These are phyloP conservation scores for Boletus reticuloceps DNA, from an alignment of 768 basidiomycete genomes.

Conservation along the genomic window DNA sequence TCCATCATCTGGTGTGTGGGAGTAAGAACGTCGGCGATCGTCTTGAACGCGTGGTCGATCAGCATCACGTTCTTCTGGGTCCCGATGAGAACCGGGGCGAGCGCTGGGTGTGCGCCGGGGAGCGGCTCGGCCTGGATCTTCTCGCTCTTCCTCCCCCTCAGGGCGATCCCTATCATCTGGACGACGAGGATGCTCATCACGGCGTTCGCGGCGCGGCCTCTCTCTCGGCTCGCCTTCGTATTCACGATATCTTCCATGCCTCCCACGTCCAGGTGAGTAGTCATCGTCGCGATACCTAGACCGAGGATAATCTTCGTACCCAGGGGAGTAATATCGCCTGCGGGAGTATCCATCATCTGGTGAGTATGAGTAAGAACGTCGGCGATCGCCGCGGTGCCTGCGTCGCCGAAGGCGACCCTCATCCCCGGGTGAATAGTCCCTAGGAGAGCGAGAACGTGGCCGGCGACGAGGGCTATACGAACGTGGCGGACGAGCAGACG, in stretches of 20 bases:
- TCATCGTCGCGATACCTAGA: constrained; percentile 6
- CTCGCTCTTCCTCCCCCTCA: constrained; percentile 1
- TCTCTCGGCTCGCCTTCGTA: constrained; percentile 7
- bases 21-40: constrained; percentile 22
- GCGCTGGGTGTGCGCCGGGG: constrained; percentile 12
- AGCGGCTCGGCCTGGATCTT: constrained; percentile 3
- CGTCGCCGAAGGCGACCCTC: background rate
- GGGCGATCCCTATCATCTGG: background rate
- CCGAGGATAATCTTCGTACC: constrained; percentile 13
- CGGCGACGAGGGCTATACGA: constrained; percentile 8
- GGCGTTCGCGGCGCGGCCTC: background rate
- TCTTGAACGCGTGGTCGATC: constrained; percentile 11
- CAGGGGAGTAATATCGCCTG: constrained; percentile 9
- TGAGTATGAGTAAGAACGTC: constrained; percentile 25
- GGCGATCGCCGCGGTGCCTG: constrained; percentile 5
- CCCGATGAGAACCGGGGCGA: constrained; percentile 12
- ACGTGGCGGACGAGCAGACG: constrained; percentile 4
- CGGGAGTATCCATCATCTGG: constrained; percentile 8
- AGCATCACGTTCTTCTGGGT: constrained; percentile 10
- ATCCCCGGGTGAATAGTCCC: constrained; percentile 1
- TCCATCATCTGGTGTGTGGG: constrained; percentile 18
- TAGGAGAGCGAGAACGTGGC: constrained; percentile 21
- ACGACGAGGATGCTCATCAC: background rate
- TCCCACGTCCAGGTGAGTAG: constrained; percentile 13
- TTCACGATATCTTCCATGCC: background rate